Base-by-base conservation (phyloP, 2,329 filamentous ascomycete genomes). In the Ramichloridium luteum region DNA sequence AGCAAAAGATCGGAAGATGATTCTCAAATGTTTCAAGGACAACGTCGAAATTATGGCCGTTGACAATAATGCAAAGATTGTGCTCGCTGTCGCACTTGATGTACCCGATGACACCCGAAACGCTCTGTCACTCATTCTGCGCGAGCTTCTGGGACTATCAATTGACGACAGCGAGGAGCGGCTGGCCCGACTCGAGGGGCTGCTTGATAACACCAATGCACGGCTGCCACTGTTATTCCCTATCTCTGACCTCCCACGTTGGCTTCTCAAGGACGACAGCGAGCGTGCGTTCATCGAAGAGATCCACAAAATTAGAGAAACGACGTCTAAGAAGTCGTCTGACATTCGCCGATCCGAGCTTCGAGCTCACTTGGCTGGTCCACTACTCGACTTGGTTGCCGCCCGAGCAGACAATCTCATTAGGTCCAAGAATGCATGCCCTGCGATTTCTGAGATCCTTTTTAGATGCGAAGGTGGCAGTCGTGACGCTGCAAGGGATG, bases 261-360 rank as follows among this genome's bases (percentile, higher is more conserved):
- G 72, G 67, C 62, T 79, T 37, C 69, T 83, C 35, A 67, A 71
- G 11, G 59, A 65, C 8, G 67, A 68, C 18, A 78, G 85, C 41
- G 59, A 83, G 20, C 72, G 79, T 34, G 39, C 46, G 6, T 59
- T 90, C 10, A 64, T 98, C 4, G 66, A 73, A 35, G 80, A 94
- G 55, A 62, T 94, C 14, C 79, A 82, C 50, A 71, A 74, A 34
- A 79, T 93, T 41, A 77, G 90, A 32, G 72, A 77, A 45, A 76
- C 70, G 10, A 96, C 86, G 2, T 93, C 83, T 42, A 98, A 96
- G 63, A 98, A 98, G 60, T 84, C 93, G 35, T 68, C 83, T 1
- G 76, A 79, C 32, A 59, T 70, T 13, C 74, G 90, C 37, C 74
- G 80, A 36, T 68, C 73, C 45, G 90, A 94, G 55, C 65, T 98